These are phyloP conservation scores for Lentithecium fluviatile DNA, from an alignment of 495 filamentous ascomycete species.

Conservation along the genomic window DNA sequence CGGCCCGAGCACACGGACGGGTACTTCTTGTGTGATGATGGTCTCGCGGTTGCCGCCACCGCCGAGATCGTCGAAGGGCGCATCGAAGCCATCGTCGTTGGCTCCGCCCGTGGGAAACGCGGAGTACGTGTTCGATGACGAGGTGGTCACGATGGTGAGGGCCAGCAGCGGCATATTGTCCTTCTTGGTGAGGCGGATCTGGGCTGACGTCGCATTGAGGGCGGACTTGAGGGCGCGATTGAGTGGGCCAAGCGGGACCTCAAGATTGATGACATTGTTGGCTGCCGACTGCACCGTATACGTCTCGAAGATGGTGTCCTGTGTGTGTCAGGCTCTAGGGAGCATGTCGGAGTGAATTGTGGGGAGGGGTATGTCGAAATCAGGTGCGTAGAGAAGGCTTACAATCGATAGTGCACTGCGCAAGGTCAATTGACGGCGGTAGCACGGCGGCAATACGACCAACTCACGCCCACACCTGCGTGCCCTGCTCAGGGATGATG, in stretches of 20 bases:
- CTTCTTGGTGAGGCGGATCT: constrained; percentile 88
- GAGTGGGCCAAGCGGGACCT: constrained; percentile 78
- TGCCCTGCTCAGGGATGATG: constrained; percentile 86
- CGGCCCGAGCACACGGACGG: constrained; percentile 81
- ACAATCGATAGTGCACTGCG: constrained; percentile 44
- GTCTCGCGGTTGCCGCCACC: constrained; percentile 67
- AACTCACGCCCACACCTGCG: constrained; percentile 94
- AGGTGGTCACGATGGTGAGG: constrained; percentile 66
- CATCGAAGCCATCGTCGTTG: constrained; percentile 22
- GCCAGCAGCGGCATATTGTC: constrained; percentile 79
- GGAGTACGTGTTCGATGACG: constrained; percentile 21
- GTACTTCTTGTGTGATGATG: constrained; percentile 91
- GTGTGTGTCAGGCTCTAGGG: neutral
- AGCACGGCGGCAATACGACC: constrained; percentile 2
- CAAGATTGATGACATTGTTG: constrained; percentile 88
- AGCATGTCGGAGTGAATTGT: no score
- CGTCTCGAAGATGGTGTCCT: constrained; percentile 85
- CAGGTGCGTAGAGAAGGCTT: constrained; percentile 18
- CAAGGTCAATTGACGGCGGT: constrained; percentile 4
- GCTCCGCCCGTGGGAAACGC: constrained; percentile 24
- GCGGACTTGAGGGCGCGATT: constrained; percentile 86
- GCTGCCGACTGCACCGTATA: constrained; percentile 84
- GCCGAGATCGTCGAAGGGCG: constrained; percentile 42
- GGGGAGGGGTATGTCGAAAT: neutral
- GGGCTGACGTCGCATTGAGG: constrained; percentile 68